phyloP scores from a whole-genome alignment of 2,329 filamentous ascomycete genomes.

The Hypoxylon rubiginosum region DNA sequence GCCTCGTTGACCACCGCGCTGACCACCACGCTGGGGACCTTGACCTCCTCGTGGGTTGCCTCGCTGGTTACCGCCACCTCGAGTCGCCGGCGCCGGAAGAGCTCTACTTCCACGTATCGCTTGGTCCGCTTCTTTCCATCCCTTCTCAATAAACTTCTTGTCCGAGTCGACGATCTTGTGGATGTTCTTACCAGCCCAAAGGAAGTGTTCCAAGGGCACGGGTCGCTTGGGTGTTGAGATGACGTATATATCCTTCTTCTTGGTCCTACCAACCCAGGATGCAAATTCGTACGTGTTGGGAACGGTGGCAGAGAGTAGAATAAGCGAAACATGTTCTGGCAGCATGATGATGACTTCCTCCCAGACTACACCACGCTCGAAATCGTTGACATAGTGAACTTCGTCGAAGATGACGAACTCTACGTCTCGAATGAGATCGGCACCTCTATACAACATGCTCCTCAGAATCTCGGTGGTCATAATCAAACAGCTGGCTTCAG shows the following conservation, averaged over 20 bases:
- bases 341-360: slow-evolving; percentile 99
- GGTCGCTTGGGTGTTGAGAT: slow-evolving; percentile 97
- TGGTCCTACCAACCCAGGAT: slow-evolving; percentile 97
- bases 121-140: slow-evolving; percentile 94
- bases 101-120: slow-evolving; percentile 82
- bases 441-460: slow-evolving; percentile 97
- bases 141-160: slow-evolving; percentile 90
- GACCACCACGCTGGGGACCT: slow-evolving; percentile 63
- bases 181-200: slow-evolving; percentile 94
- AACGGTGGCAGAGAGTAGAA: slow-evolving; percentile 94
- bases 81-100: slow-evolving; percentile 56
- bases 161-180: slow-evolving; percentile 95
- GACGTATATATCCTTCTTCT: slow-evolving; percentile 99
- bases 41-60: slow-evolving; percentile 67
- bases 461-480: slow-evolving; percentile 99
- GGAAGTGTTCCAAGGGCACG: slow-evolving; percentile 93
- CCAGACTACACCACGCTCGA: slow-evolving; percentile 97
- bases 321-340: slow-evolving; percentile 95
- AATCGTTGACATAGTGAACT: slow-evolving; percentile 98
- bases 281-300: slow-evolving; percentile 98
- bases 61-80: slow-evolving; percentile 65
- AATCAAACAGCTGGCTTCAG: slow-evolving; percentile 96
- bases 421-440: slow-evolving; percentile 95
- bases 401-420: slow-evolving; percentile 99
- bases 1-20: slow-evolving; percentile 62